These are phyloP conservation scores for Sodiomyces alkalinus DNA, from an alignment of 2,329 filamentous ascomycete genomes.

Conservation along the genomic window DNA sequence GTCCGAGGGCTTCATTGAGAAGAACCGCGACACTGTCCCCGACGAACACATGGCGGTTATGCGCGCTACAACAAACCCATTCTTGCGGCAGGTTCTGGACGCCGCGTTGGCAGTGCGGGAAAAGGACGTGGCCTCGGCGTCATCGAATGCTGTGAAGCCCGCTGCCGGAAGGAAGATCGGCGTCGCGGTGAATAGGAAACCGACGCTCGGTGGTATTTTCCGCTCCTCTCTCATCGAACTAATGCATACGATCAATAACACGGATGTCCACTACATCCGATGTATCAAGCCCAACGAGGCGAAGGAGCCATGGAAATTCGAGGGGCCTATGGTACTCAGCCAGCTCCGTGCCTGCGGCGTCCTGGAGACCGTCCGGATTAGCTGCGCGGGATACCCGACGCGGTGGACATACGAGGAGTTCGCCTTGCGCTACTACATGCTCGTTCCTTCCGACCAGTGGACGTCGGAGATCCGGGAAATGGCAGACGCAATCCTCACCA, in stretches of 20 bases:
- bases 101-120: constrained; percentile 78
- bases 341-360: constrained; percentile 97
- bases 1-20: constrained; percentile 97
- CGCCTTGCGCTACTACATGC: constrained; percentile 93
- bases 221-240: constrained; percentile 95
- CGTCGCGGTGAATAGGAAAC: constrained; percentile 87
- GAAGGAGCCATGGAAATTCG: constrained; percentile 94
- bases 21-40: constrained; percentile 96
- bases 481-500: constrained; percentile 81
- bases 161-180: constrained; percentile 74
- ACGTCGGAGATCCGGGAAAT: constrained; percentile 87
- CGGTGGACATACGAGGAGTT: constrained; percentile 99
- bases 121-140: constrained; percentile 57
- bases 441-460: constrained; percentile 80
- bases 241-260: constrained; percentile 95
- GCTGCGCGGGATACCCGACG: constrained; percentile 91
- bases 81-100: constrained; percentile 71
- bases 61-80: constrained; percentile 67
- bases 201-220: constrained; percentile 95
- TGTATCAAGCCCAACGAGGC: constrained; percentile 98
- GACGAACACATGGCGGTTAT: constrained; percentile 96
- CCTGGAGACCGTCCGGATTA: constrained; percentile 93
- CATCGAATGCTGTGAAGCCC: constrained; percentile 61
- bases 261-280: constrained; percentile 96
- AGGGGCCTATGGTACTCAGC: constrained; percentile 96